Percentiles rank a stretch among this genome's conserved stretches.
Evolutionary conservation across 768 basidiomycete genomes (phyloP).

Genomic region (Agaricus subrufescens): DNA sequence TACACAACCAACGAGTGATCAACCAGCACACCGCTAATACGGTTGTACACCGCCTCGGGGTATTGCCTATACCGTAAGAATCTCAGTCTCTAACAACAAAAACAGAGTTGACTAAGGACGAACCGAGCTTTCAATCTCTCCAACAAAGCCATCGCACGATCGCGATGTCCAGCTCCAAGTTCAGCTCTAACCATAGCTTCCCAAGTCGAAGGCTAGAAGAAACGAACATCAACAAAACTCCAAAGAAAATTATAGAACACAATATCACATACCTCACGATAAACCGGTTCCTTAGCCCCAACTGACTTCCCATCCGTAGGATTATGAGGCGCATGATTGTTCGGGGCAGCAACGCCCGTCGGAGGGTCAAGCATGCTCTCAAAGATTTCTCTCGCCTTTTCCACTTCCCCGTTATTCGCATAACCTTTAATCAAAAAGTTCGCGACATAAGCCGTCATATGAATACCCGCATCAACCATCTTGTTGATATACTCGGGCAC

Average conservation of each 20-base stretch:
- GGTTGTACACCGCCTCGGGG: slow-evolving; percentile 73
- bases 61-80: slow-evolving; percentile 46
- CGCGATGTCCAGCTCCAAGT: slow-evolving; percentile 69
- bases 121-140: slow-evolving; percentile 70
- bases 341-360: slow-evolving; percentile 79
- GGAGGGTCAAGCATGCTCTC: slow-evolving; percentile 77
- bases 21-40: slow-evolving; percentile 78
- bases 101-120: slow-evolving; percentile 17
- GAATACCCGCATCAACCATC: slow-evolving; percentile 59
- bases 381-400: slow-evolving; percentile 71
- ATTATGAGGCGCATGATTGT: slow-evolving; percentile 80
- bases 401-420: slow-evolving; percentile 64
- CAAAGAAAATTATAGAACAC: background rate
- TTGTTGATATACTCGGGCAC: slow-evolving; percentile 61
- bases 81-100: background rate
- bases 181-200: slow-evolving; percentile 95
- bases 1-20: slow-evolving; percentile 41
- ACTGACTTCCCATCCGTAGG: slow-evolving; percentile 27
- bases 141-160: slow-evolving; percentile 64
- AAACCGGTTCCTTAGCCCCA: slow-evolving; percentile 56
- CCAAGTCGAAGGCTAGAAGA: slow-evolving; percentile 78
- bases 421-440: slow-evolving; percentile 79
- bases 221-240: slow-evolving; percentile 4
- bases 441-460: slow-evolving; percentile 93
- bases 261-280: slow-evolving; percentile 62